Evolutionary conservation across 2,329 filamentous ascomycete genomes (phyloP), one percentile per base, ranked within the genome.

Genomic region (Colletotrichum theobromicola): DNA sequence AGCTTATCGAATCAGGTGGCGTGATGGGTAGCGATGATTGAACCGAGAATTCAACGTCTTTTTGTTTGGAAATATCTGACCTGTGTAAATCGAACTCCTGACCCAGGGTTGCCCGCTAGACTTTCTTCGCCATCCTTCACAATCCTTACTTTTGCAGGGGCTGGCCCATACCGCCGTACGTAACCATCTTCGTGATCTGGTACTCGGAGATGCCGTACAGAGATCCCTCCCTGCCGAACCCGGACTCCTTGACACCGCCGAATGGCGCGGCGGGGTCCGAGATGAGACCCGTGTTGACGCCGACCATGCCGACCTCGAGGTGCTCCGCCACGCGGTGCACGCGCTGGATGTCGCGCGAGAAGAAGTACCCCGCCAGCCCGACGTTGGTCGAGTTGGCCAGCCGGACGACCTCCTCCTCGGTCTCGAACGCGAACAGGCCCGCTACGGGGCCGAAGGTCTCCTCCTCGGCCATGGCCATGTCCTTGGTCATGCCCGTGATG

Each of bases 371-470:
- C 0, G 96, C 97, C 42, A 99, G 89, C 2, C 97, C 97, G 46
- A 98, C 96, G 67, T 96, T 93, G 2, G 94, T 88, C 55, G 87
- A 84, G 84, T 99, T 99, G 5, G 97, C 96, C 77, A 96, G 85
- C 76, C 90, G 88, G 34, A 98, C 92, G 7, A 98, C 97, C 80
- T 98, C 96, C 67, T 94, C 93, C 85, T 98, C 97, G 0, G 93
- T 95, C 61, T 94, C 90, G 81, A 98, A 99, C 63, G 92, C 90
- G 87, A 98, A 98, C 16, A 98, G 85, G 1, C 94, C 96, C 0
- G 96, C 96, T 0, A 98, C 94, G 4, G 97, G 97, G 0, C 97
- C 97, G 82, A 99, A 99, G 0, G 96, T 99, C 88, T 99, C 97
- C 84, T 98, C 96, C 2, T 87, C 87, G 6, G 94, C 93, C 78